Percentiles rank a stretch among this genome's conserved stretches.
Conservation (phyloP, 257 asterid genomes). For the Solanum neorickii region DNA sequence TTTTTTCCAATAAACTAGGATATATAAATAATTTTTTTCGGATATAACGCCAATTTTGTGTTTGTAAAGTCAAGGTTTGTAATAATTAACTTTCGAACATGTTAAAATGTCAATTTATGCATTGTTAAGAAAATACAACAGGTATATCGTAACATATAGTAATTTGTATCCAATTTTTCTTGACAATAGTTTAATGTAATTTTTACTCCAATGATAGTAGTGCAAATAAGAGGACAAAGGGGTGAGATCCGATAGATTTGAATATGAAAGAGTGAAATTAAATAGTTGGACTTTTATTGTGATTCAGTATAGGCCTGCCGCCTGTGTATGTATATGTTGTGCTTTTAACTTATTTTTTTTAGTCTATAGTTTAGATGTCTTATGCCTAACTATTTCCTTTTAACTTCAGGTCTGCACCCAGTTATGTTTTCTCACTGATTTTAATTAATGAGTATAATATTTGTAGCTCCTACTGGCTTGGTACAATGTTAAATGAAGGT, state of each 20-base stretch:
- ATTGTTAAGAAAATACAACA: not conserved
- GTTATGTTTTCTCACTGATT: not conserved
- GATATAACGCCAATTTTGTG: not conserved
- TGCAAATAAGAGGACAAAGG: not conserved
- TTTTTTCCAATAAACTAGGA: not conserved
- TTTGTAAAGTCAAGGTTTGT: not conserved
- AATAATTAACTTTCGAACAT: not conserved
- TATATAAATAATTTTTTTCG: not conserved
- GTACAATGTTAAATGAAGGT: not conserved
- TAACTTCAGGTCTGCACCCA: not conserved
- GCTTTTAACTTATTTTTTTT: not conserved
- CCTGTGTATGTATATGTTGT: not conserved
- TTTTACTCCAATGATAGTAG: not conserved
- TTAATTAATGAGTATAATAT: not conserved
- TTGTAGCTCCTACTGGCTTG: not conserved
- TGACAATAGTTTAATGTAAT: not conserved
- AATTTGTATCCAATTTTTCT: not conserved
- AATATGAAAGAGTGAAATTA: not conserved
- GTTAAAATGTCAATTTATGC: not conserved
- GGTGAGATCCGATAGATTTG: not conserved
- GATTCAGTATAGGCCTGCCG: not conserved
- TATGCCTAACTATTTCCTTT: not conserved
- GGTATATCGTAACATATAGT: not conserved
- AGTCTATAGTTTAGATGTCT: not conserved
- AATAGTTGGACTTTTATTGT: not conserved